Evolutionary conservation across 1,284 basidiomycete species (phyloP), one percentile per base, ranked within the genome.

Genomic region (Rhodotorula sp.): DNA sequence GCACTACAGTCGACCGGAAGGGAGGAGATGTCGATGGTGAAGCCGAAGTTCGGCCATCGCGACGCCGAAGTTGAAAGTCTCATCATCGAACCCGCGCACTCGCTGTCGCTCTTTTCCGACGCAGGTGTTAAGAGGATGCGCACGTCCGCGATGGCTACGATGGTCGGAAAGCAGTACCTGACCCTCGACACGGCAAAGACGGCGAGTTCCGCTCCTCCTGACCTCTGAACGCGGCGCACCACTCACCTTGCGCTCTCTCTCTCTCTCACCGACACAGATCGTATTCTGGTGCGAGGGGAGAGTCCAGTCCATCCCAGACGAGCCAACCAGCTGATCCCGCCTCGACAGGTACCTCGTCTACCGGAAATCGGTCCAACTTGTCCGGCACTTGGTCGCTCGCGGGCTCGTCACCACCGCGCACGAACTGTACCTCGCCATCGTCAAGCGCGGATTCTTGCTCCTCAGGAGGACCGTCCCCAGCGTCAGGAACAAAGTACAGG

Each of bases 401-500:
- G 78, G 78, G 8, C 48, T 77, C 52, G 52, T 69, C 50, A 68
- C 73, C 7, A 58, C 74, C 18, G 68, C 66, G 1, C 60, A 50
- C 31, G 69, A 71, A 18, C 45, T 66, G 38, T 78, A 78, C 62
- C 69, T 76, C 34, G 67, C 58, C 1, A 28, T 68, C 19, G 71
- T 73, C 48, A 65, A 68, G 63, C 54, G 69, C 14, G 68, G 48
- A 4, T 74, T 74, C 61, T 83, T 94, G 56, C 85, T 86, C 45
- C 78, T 92, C 5, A 21, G 52, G 23, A 54, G 14, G 14, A n/a
- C 14, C 3, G n/a, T 54, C 52, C 93, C 93, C 1, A 82, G 87
- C 0, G 86, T 87, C n/a, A 84, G 84, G 71, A 81, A 83, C 71
- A 89, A 90, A 75, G 87, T 95, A 52, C 84, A 86, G 28, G 80